Evolutionary conservation across 2,329 filamentous ascomycete species (phyloP), one percentile per base, ranked within the genome.

Genomic region (Xylaria sp.): DNA sequence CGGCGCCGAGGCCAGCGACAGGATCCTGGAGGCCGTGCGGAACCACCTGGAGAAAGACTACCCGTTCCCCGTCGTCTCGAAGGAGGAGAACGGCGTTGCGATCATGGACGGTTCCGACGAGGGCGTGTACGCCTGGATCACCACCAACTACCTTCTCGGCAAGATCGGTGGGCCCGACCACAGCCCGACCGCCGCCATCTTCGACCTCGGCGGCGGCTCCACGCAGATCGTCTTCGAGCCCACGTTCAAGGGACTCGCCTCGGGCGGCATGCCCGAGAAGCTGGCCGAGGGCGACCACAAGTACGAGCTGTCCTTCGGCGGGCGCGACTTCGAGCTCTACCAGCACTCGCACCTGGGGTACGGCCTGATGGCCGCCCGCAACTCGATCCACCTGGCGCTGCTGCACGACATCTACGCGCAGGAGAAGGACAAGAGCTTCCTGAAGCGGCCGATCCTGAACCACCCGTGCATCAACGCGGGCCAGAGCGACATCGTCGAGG

Each of bases 201-300:
- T 99, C 68, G 94, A 99, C 71, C 88, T 99, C 44, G 94, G 94
- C 60, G 94, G 94, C 67, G 94, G 94, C 49, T 97, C 92, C 19
- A 99, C 95, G 13, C 94, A 99, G 77, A 97, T 99, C 69, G 95
- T 99, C 63, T 99, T 97, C 74, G 87, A 99, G 78, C 95, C 95
- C 19, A 96, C 89, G 47, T 99, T 96, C 76, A 88, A 90, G 71
- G 82, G 84, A 50, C 82, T 83, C 52, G 74, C 83, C 50, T 78
- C 82, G 45, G 90, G 90, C 58, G 92, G 92, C 55, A 89, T 97
- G 80, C 92, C 92, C 0, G 87, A 91, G 70, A 89, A 87, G 71
- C 82, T 99, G 67, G 83, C 87, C 17, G 88, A 92, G 40, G 94
- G 94, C 52, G 92, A 97, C 69, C 94, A 99, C 84, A 97, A 96